Conservation (phyloP, 179 eudicot species). For the Gypsophila paniculata region DNA sequence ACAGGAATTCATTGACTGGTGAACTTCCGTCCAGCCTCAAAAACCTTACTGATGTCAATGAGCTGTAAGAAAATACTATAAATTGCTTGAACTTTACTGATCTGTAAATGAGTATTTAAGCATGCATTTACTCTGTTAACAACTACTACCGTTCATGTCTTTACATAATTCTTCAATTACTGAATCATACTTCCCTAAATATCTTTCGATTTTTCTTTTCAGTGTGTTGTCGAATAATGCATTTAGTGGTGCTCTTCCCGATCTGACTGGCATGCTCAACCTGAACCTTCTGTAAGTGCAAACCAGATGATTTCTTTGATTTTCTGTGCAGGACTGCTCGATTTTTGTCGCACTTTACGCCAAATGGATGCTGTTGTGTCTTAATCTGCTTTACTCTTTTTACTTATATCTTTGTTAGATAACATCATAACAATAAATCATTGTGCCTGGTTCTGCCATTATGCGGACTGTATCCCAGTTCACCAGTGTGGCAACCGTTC, state of each 20-base stretch:
- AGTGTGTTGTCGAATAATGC: slow-evolving; percentile 49
- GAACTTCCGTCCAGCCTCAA: slow-evolving; percentile 50
- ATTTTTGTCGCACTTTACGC: background rate
- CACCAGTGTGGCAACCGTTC: background rate
- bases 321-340: background rate
- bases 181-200: background rate
- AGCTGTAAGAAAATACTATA: slow-evolving; percentile 49
- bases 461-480: background rate
- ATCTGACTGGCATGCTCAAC: slow-evolving; percentile 39
- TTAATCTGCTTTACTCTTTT: background rate
- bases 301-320: background rate
- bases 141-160: background rate
- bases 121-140: background rate
- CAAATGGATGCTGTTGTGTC: background rate
- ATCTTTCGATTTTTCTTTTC: slow-evolving; percentile 17
- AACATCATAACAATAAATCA: background rate
- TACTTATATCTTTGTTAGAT: background rate
- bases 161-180: background rate
- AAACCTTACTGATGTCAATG: slow-evolving; percentile 44
- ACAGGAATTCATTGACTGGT: slow-evolving; percentile 54
- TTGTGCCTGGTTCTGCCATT: background rate
- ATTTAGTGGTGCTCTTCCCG: slow-evolving; percentile 44
- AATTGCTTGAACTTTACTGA: slow-evolving; percentile 1
- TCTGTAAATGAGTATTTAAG: slow-evolving; percentile 5
- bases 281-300: slow-evolving; percentile 44